Percentiles rank a stretch among this genome's conserved stretches.
Evolutionary conservation across 106 monocot genomes (phyloP).

Genomic region (Chionographis japonica): DNA sequence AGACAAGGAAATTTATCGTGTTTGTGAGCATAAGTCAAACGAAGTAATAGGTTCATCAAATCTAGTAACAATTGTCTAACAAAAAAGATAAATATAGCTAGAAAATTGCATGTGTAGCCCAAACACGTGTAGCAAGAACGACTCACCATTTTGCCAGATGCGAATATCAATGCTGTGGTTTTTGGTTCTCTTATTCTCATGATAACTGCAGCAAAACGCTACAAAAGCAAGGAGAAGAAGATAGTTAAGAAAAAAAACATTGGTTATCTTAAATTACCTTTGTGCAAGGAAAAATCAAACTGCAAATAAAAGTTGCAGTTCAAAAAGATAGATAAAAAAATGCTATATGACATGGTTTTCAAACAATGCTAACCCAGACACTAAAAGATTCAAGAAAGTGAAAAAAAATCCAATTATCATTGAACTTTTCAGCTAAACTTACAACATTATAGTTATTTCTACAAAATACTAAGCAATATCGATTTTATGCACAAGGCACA

Average conservation of each 20-base stretch:
- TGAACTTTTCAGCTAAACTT: neutral
- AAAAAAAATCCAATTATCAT: neutral
- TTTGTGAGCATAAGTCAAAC: neutral
- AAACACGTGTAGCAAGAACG: neutral
- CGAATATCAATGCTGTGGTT: slow-evolving; percentile 50
- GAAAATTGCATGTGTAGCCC: neutral
- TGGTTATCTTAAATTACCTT: too few relatives aligned
- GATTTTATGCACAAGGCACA: too few relatives aligned
- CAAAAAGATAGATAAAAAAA: neutral
- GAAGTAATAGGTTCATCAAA: neutral
- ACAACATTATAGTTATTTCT: too few relatives aligned
- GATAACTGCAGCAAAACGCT: slow-evolving; percentile 56
- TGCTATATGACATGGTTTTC: neutral
- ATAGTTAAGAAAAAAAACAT: neutral
- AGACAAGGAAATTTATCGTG: neutral
- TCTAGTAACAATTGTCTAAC: neutral
- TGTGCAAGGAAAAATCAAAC: too few relatives aligned
- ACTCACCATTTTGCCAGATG: slow-evolving; percentile 55
- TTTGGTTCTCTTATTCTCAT: slow-evolving; percentile 55
- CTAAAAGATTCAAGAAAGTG: too few relatives aligned
- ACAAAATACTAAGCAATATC: too few relatives aligned
- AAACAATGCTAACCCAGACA: too few relatives aligned
- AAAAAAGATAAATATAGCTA: neutral
- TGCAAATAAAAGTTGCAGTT: neutral
- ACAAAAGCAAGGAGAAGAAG: slow-evolving; percentile 1